A percentile compares a stretch with the other conserved stretches of the same genome.
phyloP scores from a whole-genome alignment of 106 monocot genomes.

The Hemerocallis citrina region DNA sequence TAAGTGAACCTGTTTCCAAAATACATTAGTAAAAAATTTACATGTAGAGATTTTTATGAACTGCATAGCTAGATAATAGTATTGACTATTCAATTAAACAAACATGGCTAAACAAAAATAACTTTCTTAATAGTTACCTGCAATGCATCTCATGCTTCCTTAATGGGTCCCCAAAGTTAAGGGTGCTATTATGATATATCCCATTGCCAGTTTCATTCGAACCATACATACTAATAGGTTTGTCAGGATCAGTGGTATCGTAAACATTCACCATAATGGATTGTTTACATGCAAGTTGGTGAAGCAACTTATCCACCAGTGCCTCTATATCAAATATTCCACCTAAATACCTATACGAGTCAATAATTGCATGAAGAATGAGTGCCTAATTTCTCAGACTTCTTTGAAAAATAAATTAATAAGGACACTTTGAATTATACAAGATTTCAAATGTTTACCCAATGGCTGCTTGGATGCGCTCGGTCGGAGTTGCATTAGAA shows the following conservation, averaged over 20 bases:
- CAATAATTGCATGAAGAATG: not conserved
- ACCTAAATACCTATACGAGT: constrained; percentile 69
- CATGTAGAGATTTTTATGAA: too few species aligned
- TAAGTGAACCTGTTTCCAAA: constrained; percentile 60
- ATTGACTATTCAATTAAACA: not conserved
- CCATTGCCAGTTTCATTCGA: constrained; percentile 34
- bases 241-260: constrained; percentile 62
- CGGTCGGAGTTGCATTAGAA: constrained; percentile 54
- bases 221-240: constrained; percentile 91
- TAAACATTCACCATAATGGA: constrained; percentile 89
- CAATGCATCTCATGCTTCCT: constrained; percentile 99
- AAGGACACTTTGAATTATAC: too few species aligned
- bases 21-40: too few species aligned
- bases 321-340: constrained; percentile 97
- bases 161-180: constrained; percentile 89
- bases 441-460: constrained; percentile 35
- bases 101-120: not conserved
- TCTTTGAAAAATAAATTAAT: not conserved
- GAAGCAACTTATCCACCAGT: constrained; percentile 89
- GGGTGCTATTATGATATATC: constrained; percentile 70
- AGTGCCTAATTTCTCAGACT: not conserved
- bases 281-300: constrained; percentile 94
- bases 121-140: constrained; percentile 37
- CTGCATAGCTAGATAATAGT: not conserved
- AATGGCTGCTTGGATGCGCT: constrained; percentile 68